Conservation (phyloP, 2,329 filamentous ascomycete genomes). For the Monilinia laxa region DNA sequence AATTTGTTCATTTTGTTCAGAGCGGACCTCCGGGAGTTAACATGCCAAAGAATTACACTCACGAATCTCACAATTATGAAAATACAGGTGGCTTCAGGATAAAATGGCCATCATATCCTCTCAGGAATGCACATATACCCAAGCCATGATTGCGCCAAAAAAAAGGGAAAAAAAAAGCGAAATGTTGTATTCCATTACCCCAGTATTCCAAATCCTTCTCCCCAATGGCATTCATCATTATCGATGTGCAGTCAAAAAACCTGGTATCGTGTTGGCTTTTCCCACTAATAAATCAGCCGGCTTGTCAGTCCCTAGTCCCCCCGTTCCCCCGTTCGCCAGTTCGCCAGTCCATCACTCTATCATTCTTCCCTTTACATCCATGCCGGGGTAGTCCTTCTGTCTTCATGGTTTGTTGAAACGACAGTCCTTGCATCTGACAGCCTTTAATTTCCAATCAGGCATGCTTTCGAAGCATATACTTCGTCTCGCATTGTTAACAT, state of each 20-base stretch:
- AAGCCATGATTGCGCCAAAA: neutral
- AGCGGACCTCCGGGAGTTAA: neutral
- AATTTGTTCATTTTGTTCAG: conserved; percentile 29
- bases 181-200: neutral
- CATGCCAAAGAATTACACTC: neutral
- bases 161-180: neutral
- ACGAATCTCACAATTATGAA: conserved; percentile 12
- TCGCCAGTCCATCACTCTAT: neutral
- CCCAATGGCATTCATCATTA: neutral
- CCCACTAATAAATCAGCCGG: neutral
- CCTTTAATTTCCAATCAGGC: too few relatives aligned
- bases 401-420: conserved; percentile 7
- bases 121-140: neutral
- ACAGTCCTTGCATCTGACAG: neutral
- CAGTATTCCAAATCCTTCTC: neutral
- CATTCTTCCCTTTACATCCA: neutral
- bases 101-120: neutral
- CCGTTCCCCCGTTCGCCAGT: neutral
- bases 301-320: too few relatives aligned
- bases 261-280: neutral
- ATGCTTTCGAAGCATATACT: neutral
- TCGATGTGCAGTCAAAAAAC: neutral
- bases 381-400: neutral
- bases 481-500: neutral
- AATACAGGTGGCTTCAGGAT: neutral